These are phyloP conservation scores for Voacanga thouarsii DNA, from an alignment of 257 asterid genomes.

Conservation along the genomic window DNA sequence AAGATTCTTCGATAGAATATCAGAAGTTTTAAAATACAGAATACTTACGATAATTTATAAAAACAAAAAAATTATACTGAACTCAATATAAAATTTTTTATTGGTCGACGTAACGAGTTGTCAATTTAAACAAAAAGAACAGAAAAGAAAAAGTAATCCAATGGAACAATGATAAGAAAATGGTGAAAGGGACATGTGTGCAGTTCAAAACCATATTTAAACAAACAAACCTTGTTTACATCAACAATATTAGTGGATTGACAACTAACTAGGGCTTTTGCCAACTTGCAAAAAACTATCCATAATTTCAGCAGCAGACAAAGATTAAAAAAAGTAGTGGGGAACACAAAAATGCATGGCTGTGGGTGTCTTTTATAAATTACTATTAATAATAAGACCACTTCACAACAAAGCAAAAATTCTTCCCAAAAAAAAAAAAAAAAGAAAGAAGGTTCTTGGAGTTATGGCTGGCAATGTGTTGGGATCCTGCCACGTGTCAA, in stretches of 20 bases:
- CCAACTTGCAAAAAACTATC: background rate
- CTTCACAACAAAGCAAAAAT: conserved; percentile 14
- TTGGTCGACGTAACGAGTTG: too few species aligned
- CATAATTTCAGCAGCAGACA: conserved; percentile 1
- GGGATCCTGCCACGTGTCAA: conserved; percentile 14
- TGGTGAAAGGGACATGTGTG: background rate
- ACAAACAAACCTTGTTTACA: background rate
- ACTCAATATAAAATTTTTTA: too few species aligned
- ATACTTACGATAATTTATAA: too few species aligned
- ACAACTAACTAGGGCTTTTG: background rate
- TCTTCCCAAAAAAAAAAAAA: conserved; percentile 13
- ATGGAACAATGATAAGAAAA: background rate
- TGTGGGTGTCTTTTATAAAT: background rate
- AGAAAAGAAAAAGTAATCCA: too few species aligned
- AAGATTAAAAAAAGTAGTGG: conserved; percentile 2
- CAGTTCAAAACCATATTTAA: background rate
- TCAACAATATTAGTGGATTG: background rate
- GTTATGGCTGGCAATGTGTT: conserved; percentile 10
- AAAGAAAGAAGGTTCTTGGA: background rate
- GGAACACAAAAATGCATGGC: conserved; percentile 5
- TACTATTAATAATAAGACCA: background rate
- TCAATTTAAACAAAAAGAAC: too few species aligned
- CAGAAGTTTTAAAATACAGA: too few species aligned
- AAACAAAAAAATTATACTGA: too few species aligned
- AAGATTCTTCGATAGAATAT: too few species aligned